Evolutionary conservation across 2,329 filamentous ascomycete genomes (phyloP), one percentile per base, ranked within the genome.

Genomic region (Hypoxylon sp.): DNA sequence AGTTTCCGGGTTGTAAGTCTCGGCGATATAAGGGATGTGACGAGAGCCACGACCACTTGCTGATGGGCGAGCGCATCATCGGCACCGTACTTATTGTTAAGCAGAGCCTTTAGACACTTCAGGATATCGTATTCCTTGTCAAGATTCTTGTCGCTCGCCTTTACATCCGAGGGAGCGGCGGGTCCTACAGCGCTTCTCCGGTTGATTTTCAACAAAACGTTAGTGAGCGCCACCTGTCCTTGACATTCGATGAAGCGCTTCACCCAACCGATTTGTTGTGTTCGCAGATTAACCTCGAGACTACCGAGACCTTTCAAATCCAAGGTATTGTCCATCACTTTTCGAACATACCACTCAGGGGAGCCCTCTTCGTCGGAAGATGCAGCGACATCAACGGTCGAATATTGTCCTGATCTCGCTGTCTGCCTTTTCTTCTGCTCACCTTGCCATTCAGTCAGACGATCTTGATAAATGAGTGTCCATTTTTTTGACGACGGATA

Each of bases 31-130:
- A 99, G 85, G 36, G 93, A 97, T 21, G 90, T 94, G 53, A 91
- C 93, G 48, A 99, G 85, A 1, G 96, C 93, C 62, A 97, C 89
- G 69, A 98, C 91, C 69, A 98, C 93, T 77, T 95, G 93, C 77
- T 96, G 92, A 77, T 98, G 94, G 67, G 89, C 85, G 63, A 99
- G 85, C 17, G 96, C 96, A 85, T 99, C 94, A 78, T 99, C 96
- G 68, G 96, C 96, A 68, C 96, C 96, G 79, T 97, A 98, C 79
- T 97, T 98, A 87, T 98, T 99, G 88, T 99, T 99, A 92, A 98
- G 97, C 63, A 98, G 82, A 32, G 94, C 94, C 83, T 98, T 98
- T 64, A 99, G 82, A 82, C 96, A 98, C 82, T 99, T 99, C 78
- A 97, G 89, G 69, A 99, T 97, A 77, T 98, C 96, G 78, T 98